Percentiles rank a stretch among this genome's conserved stretches.
These are phyloP conservation scores for Plantago ovata DNA, from an alignment of 257 asterid species.

Conservation along the genomic window DNA sequence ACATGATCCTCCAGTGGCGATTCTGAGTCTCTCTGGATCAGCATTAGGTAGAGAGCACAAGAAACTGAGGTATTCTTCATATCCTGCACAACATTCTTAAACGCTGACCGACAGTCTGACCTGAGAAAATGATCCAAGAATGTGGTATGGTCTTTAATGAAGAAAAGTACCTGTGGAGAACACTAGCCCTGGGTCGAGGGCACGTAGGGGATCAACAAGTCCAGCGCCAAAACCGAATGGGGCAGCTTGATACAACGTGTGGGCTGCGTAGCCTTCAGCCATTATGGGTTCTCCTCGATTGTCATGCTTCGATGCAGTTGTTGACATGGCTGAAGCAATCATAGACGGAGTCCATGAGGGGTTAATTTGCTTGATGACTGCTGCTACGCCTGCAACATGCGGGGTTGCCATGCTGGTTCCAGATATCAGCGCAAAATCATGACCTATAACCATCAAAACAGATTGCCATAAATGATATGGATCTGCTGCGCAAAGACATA, in stretches of 20 bases:
- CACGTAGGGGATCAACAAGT: slow-evolving; percentile 63
- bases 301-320: slow-evolving; percentile 70
- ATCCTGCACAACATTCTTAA: slow-evolving; percentile 41
- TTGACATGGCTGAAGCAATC: slow-evolving; percentile 92
- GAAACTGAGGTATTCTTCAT: slow-evolving; percentile 63
- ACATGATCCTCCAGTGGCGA: slow-evolving; percentile 77
- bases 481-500: not conserved
- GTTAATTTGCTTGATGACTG: slow-evolving; percentile 62
- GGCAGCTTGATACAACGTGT: slow-evolving; percentile 55
- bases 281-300: slow-evolving; percentile 74
- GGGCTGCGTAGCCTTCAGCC: slow-evolving; percentile 68
- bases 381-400: slow-evolving; percentile 87
- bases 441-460: slow-evolving; percentile 38
- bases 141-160: too few relatives aligned
- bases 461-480: not conserved
- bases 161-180: slow-evolving; percentile 49
- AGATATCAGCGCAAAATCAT: slow-evolving; percentile 62
- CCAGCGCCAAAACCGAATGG: slow-evolving; percentile 90
- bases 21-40: slow-evolving; percentile 42
- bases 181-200: slow-evolving; percentile 73
- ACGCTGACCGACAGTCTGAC: too few relatives aligned
- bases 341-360: slow-evolving; percentile 85
- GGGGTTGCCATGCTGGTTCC: slow-evolving; percentile 99
- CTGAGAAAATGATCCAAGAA: slow-evolving; percentile 1
- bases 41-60: slow-evolving; percentile 76